Evolutionary conservation across 2,329 filamentous ascomycete genomes (phyloP).

Genomic region (Pestalotiopsis sp.): DNA sequence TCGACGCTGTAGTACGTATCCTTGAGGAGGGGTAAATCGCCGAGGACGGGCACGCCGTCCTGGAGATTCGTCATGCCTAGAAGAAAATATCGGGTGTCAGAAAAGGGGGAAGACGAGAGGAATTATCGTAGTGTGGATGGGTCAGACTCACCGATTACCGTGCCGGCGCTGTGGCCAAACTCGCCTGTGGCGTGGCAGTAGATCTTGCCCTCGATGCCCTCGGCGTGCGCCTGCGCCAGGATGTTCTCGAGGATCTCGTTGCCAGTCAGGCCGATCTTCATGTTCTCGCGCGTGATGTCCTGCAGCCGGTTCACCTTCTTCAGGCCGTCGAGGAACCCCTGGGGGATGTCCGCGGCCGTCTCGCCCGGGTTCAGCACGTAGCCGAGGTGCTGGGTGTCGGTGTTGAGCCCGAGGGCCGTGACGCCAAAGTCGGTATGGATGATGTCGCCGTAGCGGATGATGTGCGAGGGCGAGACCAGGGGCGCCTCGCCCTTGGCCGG

Average conservation of each 20-base stretch:
- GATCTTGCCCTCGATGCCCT: constrained; percentile 48
- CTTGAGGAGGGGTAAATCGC: constrained; percentile 47
- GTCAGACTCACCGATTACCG: constrained; percentile 43
- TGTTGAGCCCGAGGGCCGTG: constrained; percentile 49
- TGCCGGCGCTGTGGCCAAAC: constrained; percentile 53
- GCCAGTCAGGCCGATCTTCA: constrained; percentile 46
- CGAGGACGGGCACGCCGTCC: constrained; percentile 46
- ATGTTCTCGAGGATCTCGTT: constrained; percentile 46
- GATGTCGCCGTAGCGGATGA: constrained; percentile 47
- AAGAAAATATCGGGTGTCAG: not conserved
- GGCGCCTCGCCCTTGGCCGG: constrained; percentile 16
- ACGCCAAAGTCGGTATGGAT: constrained; percentile 54
- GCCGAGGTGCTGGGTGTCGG: constrained; percentile 53
- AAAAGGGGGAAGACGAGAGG: no score
- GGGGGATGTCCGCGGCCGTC: constrained; percentile 43
- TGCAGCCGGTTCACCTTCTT: constrained; percentile 49
- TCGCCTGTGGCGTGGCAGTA: constrained; percentile 55
- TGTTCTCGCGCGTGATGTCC: constrained; percentile 47
- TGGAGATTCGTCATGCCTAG: constrained; percentile 54
- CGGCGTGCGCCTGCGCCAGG: constrained; percentile 41
- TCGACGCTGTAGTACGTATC: constrained; percentile 54
- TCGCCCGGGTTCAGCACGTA: constrained; percentile 49
- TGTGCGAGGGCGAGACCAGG: constrained; percentile 21
- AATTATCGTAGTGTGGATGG: not conserved
- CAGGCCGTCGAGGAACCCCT: constrained; percentile 44